Percentiles rank a stretch among this genome's conserved stretches.
These are phyloP conservation scores for Somion occarium DNA, from an alignment of 1,284 basidiomycete genomes.

Conservation along the genomic window DNA sequence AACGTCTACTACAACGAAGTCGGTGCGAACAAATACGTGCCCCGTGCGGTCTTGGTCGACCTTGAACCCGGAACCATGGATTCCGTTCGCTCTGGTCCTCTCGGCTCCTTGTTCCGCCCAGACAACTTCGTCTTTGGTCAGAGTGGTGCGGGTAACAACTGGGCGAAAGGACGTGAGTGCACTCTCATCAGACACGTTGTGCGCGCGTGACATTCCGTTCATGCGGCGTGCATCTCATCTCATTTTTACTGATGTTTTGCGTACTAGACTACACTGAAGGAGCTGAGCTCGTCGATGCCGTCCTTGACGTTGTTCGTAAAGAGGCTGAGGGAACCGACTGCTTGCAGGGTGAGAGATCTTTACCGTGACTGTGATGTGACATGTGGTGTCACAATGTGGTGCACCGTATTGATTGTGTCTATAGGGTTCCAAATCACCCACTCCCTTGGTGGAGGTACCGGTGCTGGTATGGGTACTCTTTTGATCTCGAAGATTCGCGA, in stretches of 20 bases:
- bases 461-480: conserved; percentile 90
- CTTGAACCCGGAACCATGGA: conserved; percentile 98
- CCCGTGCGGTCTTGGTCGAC: conserved; percentile 92
- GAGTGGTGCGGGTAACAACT: conserved; percentile 94
- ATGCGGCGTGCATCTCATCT: neutral
- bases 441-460: conserved; percentile 95
- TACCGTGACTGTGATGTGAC: conserved; percentile 17
- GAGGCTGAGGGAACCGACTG: conserved; percentile 91
- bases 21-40: conserved; percentile 91
- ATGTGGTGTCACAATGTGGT: conserved; percentile 14
- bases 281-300: conserved; percentile 93
- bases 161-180: conserved; percentile 89
- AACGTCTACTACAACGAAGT: conserved; percentile 95
- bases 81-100: conserved; percentile 81
- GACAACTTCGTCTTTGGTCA: conserved; percentile 94
- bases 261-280: conserved; percentile 85
- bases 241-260: conserved; percentile 11
- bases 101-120: conserved; percentile 87
- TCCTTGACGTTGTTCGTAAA: conserved; percentile 85
- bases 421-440: conserved; percentile 94
- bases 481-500: conserved; percentile 90
- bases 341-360: conserved; percentile 67
- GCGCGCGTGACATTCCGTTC: conserved; percentile 41
- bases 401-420: neutral
- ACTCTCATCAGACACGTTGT: neutral